phyloP scores from a whole-genome alignment of 1,284 basidiomycete species.

The Fomitopsis palustris region DNA sequence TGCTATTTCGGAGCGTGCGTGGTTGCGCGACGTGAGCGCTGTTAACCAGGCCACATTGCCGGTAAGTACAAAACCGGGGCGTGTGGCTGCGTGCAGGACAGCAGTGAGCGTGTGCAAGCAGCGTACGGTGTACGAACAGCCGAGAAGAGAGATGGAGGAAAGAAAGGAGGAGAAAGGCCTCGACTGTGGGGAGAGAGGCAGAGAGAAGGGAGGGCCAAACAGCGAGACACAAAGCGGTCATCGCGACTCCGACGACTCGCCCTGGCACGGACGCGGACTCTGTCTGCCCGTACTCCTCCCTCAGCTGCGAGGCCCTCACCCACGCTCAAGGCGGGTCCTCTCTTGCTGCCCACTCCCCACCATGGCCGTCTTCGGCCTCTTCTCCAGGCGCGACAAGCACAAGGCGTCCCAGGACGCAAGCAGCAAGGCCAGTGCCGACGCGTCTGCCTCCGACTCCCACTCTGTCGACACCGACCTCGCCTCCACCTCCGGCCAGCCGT shows the following conservation, averaged over 20 bases:
- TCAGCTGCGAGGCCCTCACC: background rate
- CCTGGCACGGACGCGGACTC: background rate
- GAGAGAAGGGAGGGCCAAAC: background rate
- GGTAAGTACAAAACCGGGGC: background rate
- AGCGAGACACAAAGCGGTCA: constrained; percentile 4
- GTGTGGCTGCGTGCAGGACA: background rate
- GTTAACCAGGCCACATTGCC: background rate
- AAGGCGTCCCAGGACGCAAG: constrained; percentile 16
- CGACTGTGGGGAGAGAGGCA: background rate
- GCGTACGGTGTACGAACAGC: background rate
- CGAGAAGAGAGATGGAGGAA: background rate
- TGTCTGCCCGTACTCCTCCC: background rate
- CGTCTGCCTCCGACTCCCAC: constrained; percentile 19
- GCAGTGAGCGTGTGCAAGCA: background rate
- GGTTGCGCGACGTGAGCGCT: background rate
- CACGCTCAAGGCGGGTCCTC: background rate
- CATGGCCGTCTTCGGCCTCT: constrained; percentile 31
- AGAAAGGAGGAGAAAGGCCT: background rate
- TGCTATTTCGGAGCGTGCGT: constrained; percentile 1
- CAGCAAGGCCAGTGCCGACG: constrained; percentile 14
- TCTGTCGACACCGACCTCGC: constrained; percentile 16
- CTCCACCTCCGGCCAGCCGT: constrained; percentile 25
- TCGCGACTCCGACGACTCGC: background rate
- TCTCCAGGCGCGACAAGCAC: constrained; percentile 31
- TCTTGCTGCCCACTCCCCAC: constrained; percentile 3